These are phyloP conservation scores for Diospyros kaki DNA, from an alignment of 148 eudicot genomes.

Conservation along the genomic window DNA sequence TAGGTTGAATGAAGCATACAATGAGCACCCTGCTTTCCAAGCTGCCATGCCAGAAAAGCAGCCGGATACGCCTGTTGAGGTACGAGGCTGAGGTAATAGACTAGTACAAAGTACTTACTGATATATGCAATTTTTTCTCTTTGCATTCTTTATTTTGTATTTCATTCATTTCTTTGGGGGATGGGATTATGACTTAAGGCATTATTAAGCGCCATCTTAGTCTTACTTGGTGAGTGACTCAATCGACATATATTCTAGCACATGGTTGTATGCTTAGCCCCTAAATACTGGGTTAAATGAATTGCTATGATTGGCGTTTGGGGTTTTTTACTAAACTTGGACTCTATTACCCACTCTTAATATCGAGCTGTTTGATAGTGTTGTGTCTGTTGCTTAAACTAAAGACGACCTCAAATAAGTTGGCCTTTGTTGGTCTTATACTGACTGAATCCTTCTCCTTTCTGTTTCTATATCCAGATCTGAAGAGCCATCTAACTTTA, in stretches of 20 bases:
- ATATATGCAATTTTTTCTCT: background rate
- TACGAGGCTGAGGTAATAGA: slow-evolving; percentile 4
- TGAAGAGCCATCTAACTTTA: too few relatives aligned
- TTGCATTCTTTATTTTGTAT: background rate
- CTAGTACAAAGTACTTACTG: background rate
- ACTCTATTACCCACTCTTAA: background rate
- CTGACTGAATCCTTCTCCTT: background rate
- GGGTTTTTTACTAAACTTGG: background rate
- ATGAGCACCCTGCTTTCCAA: slow-evolving; percentile 54
- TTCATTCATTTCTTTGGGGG: too few relatives aligned
- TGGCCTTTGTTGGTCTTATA: background rate
- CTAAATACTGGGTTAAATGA: background rate
- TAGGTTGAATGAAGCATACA: slow-evolving; percentile 60
- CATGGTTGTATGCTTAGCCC: background rate
- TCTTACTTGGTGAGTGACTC: background rate
- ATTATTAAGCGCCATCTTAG: background rate
- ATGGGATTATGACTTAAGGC: background rate
- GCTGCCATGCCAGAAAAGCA: slow-evolving; percentile 72
- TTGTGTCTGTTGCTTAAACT: background rate
- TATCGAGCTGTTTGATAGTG: too few relatives aligned
- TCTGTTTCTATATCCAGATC: background rate
- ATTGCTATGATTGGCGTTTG: slow-evolving; percentile 4
- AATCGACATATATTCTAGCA: background rate
- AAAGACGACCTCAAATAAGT: background rate
- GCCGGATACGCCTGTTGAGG: slow-evolving; percentile 41